Conservation (phyloP, 2,329 filamentous ascomycete species). For the Sporothrix pallida region DNA sequence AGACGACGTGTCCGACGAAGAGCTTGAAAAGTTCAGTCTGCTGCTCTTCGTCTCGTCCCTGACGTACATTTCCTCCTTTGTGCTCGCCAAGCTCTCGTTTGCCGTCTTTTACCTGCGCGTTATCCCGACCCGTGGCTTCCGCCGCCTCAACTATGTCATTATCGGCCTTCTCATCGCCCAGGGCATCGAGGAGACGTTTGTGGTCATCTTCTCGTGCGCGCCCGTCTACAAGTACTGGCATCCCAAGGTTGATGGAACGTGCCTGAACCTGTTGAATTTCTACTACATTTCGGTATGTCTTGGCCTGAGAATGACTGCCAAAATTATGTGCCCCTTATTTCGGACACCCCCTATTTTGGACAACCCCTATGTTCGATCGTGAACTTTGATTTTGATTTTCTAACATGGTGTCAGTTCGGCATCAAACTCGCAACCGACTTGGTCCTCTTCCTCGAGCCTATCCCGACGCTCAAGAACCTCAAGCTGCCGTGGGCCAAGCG, state of each 20-base stretch:
- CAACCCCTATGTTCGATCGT: too few species aligned
- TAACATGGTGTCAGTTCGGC: neutral
- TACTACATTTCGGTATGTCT: constrained; percentile 20
- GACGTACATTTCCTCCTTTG: constrained; percentile 19
- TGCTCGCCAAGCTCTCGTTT: constrained; percentile 28
- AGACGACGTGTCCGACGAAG: neutral
- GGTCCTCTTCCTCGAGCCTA: constrained; percentile 29
- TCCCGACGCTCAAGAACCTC: constrained; percentile 25
- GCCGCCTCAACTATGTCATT: constrained; percentile 25
- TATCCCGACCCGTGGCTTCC: constrained; percentile 20
- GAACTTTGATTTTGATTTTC: neutral
- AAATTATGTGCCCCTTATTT: neutral
- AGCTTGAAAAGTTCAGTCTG: neutral
- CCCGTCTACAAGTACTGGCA: constrained; percentile 30
- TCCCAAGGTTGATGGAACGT: neutral
- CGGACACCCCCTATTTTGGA: neutral
- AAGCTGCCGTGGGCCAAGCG: constrained; percentile 41
- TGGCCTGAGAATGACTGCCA: neutral
- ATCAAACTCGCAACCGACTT: constrained; percentile 28
- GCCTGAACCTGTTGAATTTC: constrained; percentile 16
- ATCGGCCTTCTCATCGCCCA: constrained; percentile 22
- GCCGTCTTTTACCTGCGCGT: constrained; percentile 28
- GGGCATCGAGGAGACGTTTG: constrained; percentile 32
- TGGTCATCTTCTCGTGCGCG: constrained; percentile 26
- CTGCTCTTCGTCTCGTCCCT: constrained; percentile 24